phyloP scores from a whole-genome alignment of 352 stramenopile genomes.

The Thraustochytrium sp. region DNA sequence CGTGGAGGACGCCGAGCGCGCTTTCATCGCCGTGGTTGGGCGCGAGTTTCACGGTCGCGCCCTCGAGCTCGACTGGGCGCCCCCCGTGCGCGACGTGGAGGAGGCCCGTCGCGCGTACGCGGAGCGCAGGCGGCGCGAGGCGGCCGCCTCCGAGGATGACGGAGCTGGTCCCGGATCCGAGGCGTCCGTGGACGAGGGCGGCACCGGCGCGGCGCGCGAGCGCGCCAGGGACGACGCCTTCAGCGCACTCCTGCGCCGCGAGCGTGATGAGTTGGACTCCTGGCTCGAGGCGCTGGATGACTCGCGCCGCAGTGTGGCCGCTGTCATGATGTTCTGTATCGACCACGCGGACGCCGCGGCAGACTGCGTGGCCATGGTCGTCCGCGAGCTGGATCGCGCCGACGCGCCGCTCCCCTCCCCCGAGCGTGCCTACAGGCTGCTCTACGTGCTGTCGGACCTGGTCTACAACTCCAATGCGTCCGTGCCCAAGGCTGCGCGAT shows the following conservation, averaged over 20 bases:
- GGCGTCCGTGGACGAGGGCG: not conserved
- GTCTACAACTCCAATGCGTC: slow-evolving; percentile 77
- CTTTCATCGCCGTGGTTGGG: not conserved
- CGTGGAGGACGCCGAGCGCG: not conserved
- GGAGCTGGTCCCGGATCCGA: too few species aligned
- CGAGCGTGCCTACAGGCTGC: slow-evolving; percentile 53
- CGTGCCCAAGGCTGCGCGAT: slow-evolving; percentile 77
- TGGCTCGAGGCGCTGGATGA: not conserved
- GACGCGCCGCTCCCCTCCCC: not conserved
- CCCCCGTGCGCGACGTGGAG: too few species aligned
- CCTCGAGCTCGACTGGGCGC: too few species aligned
- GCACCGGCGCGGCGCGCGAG: not conserved
- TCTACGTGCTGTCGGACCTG: slow-evolving; percentile 77
- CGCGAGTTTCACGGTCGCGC: not conserved
- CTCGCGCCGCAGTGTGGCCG: not conserved
- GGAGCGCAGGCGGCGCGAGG: not conserved
- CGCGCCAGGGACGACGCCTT: not conserved
- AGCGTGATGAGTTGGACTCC: not conserved
- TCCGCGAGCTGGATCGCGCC: not conserved
- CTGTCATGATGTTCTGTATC: not conserved
- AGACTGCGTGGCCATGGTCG: not conserved
- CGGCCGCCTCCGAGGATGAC: not conserved
- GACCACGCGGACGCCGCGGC: not conserved
- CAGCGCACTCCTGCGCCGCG: not conserved
- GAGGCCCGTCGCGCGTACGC: too few species aligned